A percentile compares a stretch with the other conserved stretches of the same genome.
These are phyloP conservation scores for Fusarium nygamai DNA, from an alignment of 2,329 filamentous ascomycete species.

Conservation along the genomic window DNA sequence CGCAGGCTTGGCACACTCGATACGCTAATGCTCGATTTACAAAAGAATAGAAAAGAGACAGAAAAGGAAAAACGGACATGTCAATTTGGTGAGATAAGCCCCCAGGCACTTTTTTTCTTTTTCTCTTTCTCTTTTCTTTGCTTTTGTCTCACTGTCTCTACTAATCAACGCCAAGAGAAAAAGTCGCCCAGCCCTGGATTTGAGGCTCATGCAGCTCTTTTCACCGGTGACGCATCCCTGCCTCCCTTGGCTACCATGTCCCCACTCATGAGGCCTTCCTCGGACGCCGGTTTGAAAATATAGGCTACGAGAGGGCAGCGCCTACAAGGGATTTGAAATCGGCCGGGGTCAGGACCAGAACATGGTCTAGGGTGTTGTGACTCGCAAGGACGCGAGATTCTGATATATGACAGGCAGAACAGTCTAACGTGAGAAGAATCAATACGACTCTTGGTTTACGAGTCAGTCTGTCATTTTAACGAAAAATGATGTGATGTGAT, in stretches of 20 bases:
- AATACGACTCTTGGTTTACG: background rate
- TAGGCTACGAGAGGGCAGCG: background rate
- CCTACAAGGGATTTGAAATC: background rate
- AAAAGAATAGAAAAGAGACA: background rate
- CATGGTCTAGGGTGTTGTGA: slow-evolving; percentile 1
- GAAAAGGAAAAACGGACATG: background rate
- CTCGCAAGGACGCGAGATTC: slow-evolving; percentile 3
- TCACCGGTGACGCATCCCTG: slow-evolving; percentile 26
- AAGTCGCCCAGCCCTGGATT: slow-evolving; percentile 6
- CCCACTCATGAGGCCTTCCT: slow-evolving; percentile 33
- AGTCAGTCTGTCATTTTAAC: background rate
- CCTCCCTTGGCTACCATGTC: background rate
- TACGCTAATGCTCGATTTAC: background rate
- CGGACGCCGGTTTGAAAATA: slow-evolving; percentile 21
- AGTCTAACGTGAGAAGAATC: background rate
- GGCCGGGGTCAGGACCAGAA: background rate
- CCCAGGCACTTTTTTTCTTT: background rate
- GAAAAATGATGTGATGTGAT: background rate
- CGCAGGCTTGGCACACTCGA: background rate
- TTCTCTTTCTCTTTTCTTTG: background rate
- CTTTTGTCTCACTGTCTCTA: background rate
- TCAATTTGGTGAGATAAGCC: background rate
- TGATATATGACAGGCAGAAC: slow-evolving; percentile 20
- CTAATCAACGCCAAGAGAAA: slow-evolving; percentile 3
- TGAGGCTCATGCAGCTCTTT: slow-evolving; percentile 32